Evolutionary conservation across 2,329 filamentous ascomycete genomes (phyloP).

Genomic region (Fusarium continuum): DNA sequence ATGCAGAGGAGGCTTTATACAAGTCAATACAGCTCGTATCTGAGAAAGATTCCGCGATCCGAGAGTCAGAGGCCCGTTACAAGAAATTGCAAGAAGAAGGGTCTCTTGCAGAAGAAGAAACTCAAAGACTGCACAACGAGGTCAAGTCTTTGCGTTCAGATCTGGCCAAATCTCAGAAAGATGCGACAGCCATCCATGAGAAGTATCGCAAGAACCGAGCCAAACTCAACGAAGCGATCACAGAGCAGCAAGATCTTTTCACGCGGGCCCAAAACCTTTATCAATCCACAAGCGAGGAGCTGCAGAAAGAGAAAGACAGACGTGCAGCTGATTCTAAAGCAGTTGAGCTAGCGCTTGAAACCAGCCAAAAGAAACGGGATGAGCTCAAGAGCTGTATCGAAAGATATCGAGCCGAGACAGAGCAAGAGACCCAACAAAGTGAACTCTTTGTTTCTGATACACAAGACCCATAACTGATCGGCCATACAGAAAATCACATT

Average conservation of each 20-base stretch:
- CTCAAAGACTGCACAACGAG: slow-evolving; percentile 41
- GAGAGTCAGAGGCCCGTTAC: slow-evolving; percentile 35
- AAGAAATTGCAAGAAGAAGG: slow-evolving; percentile 42
- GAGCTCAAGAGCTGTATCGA: slow-evolving; percentile 46
- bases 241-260: slow-evolving; percentile 58
- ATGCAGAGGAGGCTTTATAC: slow-evolving; percentile 30
- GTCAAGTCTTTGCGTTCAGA: slow-evolving; percentile 43
- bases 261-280: slow-evolving; percentile 47
- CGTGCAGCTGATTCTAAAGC: slow-evolving; percentile 34
- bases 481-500: slow-evolving; percentile 36
- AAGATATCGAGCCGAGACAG: slow-evolving; percentile 36
- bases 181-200: slow-evolving; percentile 39
- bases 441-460: neutral
- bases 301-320: slow-evolving; percentile 46
- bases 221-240: slow-evolving; percentile 56
- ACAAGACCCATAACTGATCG: neutral
- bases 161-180: slow-evolving; percentile 38
- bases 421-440: slow-evolving; percentile 41
- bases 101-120: slow-evolving; percentile 36
- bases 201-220: slow-evolving; percentile 49
- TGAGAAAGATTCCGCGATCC: slow-evolving; percentile 41
- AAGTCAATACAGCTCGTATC: slow-evolving; percentile 22
- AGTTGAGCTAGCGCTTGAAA: slow-evolving; percentile 43
- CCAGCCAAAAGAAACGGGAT: slow-evolving; percentile 46
- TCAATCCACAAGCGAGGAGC: slow-evolving; percentile 46